Evolutionary conservation across 2,329 filamentous ascomycete species (phyloP).

Genomic region (Xylaria arbuscula): DNA sequence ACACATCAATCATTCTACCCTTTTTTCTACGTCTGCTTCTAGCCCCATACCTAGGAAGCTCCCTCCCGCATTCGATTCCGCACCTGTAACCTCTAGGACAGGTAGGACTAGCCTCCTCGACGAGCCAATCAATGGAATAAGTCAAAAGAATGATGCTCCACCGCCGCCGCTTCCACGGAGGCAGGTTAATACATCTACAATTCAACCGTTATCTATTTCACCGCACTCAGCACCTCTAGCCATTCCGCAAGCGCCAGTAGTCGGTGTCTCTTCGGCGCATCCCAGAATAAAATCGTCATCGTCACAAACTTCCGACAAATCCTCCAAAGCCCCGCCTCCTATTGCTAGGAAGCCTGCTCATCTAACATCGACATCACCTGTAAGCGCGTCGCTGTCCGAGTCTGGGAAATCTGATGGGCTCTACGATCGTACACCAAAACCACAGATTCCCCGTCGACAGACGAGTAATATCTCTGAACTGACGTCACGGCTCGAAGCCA

Average conservation of each 20-base stretch:
- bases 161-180: constrained; percentile 56
- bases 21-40: constrained; percentile 59
- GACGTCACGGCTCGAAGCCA: constrained; percentile 48
- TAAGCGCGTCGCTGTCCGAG: constrained; percentile 43
- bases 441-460: constrained; percentile 44
- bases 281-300: constrained; percentile 40
- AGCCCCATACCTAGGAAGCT: constrained; percentile 61
- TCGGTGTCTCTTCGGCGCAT: constrained; percentile 32
- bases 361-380: constrained; percentile 54
- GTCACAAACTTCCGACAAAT: constrained; percentile 42
- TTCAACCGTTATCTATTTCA: constrained; percentile 36
- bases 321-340: constrained; percentile 53
- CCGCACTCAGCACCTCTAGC: constrained; percentile 53
- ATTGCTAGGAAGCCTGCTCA: constrained; percentile 73
- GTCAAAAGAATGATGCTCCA: constrained; percentile 51
- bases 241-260: constrained; percentile 44
- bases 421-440: constrained; percentile 42
- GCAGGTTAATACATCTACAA: constrained; percentile 42
- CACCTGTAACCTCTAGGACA: constrained; percentile 58
- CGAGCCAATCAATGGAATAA: constrained; percentile 49
- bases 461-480: constrained; percentile 47
- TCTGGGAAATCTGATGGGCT: constrained; percentile 36
- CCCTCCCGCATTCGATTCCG: constrained; percentile 63
- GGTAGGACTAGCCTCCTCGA: constrained; percentile 58
- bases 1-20: constrained; percentile 63